Evolutionary conservation across 768 basidiomycete species (phyloP).

Genomic region (Suillus plorans): DNA sequence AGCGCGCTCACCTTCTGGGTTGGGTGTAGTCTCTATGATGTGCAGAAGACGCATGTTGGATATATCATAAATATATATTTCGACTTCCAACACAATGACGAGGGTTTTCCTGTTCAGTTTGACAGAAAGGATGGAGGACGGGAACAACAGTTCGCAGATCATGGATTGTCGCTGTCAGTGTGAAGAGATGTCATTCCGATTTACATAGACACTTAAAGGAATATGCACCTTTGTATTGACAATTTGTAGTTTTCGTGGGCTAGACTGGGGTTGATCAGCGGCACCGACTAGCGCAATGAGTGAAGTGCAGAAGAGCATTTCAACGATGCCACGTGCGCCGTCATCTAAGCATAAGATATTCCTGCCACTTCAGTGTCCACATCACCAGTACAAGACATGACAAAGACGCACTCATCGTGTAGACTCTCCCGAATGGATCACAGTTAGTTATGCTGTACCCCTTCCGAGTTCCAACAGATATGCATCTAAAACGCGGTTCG

Average conservation of each 20-base stretch:
- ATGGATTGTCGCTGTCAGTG: constrained; percentile 85
- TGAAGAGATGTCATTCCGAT: neutral
- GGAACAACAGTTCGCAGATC: constrained; percentile 98
- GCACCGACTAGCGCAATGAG: constrained; percentile 96
- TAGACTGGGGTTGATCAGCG: constrained; percentile 87
- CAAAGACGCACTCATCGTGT: constrained; percentile 83
- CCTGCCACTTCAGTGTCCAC: neutral
- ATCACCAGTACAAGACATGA: constrained; percentile 16
- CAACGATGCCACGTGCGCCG: constrained; percentile 93
- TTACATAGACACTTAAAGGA: constrained; percentile 10
- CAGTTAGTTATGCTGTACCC: constrained; percentile 98
- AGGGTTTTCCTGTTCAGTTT: constrained; percentile 97
- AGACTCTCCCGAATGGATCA: constrained; percentile 95
- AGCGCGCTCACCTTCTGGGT: constrained; percentile 76
- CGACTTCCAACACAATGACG: constrained; percentile 93
- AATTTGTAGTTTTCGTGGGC: constrained; percentile 93
- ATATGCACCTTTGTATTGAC: constrained; percentile 91
- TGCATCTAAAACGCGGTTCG: constrained; percentile 51
- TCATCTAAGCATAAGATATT: constrained; percentile 55
- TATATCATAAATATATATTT: constrained; percentile 99
- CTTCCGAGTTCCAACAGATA: constrained; percentile 92
- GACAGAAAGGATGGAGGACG: constrained; percentile 94
- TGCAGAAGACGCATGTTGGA: constrained; percentile 97
- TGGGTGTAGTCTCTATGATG: constrained; percentile 95
- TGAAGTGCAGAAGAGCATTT: constrained; percentile 99